These are phyloP conservation scores for Botrytis fragariae DNA, from an alignment of 2,329 filamentous ascomycete species.

Conservation along the genomic window DNA sequence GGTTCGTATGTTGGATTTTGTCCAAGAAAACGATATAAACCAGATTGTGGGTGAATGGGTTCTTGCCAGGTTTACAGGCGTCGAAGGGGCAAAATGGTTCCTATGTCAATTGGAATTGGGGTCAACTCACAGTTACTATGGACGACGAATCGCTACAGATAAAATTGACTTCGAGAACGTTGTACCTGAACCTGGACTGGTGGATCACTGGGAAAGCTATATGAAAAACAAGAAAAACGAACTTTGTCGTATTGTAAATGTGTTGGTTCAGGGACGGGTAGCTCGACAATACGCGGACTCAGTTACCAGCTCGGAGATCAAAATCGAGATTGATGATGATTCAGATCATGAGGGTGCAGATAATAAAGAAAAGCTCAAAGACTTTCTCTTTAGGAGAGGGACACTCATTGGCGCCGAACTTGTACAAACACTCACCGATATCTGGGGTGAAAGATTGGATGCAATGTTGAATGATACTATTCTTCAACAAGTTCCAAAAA, in stretches of 20 bases:
- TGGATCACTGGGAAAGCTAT: slow-evolving; percentile 24
- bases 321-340: slow-evolving; percentile 18
- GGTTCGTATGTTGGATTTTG: slow-evolving; percentile 36
- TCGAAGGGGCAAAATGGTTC: slow-evolving; percentile 38
- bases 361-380: slow-evolving; percentile 16
- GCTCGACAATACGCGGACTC: slow-evolving; percentile 21
- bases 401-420: slow-evolving; percentile 30
- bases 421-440: slow-evolving; percentile 34
- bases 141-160: slow-evolving; percentile 27
- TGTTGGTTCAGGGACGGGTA: slow-evolving; percentile 11
- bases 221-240: slow-evolving; percentile 27
- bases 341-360: slow-evolving; percentile 18
- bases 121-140: slow-evolving; percentile 35
- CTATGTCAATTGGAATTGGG: slow-evolving; percentile 39
- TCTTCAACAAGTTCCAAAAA: slow-evolving; percentile 36
- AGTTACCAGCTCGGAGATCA: not conserved
- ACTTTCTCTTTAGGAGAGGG: slow-evolving; percentile 11
- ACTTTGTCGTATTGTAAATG: slow-evolving; percentile 21
- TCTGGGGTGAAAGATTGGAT: slow-evolving; percentile 33
- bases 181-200: slow-evolving; percentile 22
- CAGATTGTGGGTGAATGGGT: slow-evolving; percentile 40
- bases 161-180: slow-evolving; percentile 26
- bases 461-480: slow-evolving; percentile 35
- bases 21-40: slow-evolving; percentile 35
- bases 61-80: slow-evolving; percentile 38